Evolutionary conservation across 2,329 filamentous ascomycete species (phyloP).

Genomic region (Fusarium papillatum): DNA sequence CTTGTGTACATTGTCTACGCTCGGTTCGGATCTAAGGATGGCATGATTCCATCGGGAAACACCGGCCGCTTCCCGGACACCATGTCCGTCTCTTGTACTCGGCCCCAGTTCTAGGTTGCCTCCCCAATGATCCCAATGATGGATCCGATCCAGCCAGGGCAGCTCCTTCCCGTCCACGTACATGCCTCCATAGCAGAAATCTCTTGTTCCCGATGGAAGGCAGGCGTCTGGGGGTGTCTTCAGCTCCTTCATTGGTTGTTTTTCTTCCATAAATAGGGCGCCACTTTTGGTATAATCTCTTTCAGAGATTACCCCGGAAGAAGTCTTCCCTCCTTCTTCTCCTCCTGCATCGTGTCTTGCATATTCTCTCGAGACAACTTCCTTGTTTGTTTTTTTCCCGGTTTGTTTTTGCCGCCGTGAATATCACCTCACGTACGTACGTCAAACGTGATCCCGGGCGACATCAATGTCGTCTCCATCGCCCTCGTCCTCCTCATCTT

Average conservation of each 20-base stretch:
- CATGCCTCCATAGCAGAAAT: slow-evolving; percentile 3
- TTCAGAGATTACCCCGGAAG: slow-evolving; percentile 29
- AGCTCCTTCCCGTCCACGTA: slow-evolving; percentile 22
- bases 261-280: slow-evolving; percentile 19
- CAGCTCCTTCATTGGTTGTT: background rate
- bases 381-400: slow-evolving; percentile 20
- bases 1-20: slow-evolving; percentile 8
- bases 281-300: slow-evolving; percentile 29
- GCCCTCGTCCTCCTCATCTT: slow-evolving; percentile 29
- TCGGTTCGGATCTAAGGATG: slow-evolving; percentile 40
- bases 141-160: background rate
- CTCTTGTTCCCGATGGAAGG: slow-evolving; percentile 7
- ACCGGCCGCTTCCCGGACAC: slow-evolving; percentile 31
- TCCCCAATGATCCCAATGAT: background rate
- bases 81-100: slow-evolving; percentile 25
- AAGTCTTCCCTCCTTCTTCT: slow-evolving; percentile 21
- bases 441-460: slow-evolving; percentile 9
- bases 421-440: slow-evolving; percentile 20
- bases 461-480: slow-evolving; percentile 41
- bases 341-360: slow-evolving; percentile 28
- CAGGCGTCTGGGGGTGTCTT: slow-evolving; percentile 17
- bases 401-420: slow-evolving; percentile 28
- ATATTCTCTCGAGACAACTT: slow-evolving; percentile 26
- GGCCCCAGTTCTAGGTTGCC: slow-evolving; percentile 6
- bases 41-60: slow-evolving; percentile 46